Evolutionary conservation across 2,329 filamentous ascomycete genomes (phyloP).

Genomic region (Cylindrodendrum hubeiense): DNA sequence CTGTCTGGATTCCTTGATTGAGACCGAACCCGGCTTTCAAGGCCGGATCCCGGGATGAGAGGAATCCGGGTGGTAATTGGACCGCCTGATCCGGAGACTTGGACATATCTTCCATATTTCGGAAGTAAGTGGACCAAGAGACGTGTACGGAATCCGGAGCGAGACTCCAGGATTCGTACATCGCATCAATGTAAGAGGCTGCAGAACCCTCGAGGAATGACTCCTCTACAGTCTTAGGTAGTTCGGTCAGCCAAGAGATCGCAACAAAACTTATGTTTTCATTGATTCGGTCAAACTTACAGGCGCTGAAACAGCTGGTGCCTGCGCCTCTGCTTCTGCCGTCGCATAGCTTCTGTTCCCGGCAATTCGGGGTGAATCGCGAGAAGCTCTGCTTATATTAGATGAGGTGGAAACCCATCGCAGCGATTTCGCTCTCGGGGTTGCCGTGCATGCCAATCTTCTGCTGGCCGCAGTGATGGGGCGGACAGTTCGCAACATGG

Average conservation of each 20-base stretch:
- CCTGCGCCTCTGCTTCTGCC: constrained; percentile 4
- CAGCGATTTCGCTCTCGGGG: background rate
- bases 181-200: constrained; percentile 98
- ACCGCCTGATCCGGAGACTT: constrained; percentile 98
- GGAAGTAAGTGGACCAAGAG: constrained; percentile 99
- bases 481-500: constrained; percentile 15
- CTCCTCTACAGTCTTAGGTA: constrained; percentile 12
- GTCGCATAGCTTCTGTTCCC: constrained; percentile 7
- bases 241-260: background rate
- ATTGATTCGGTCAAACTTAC: background rate
- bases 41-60: constrained; percentile 81
- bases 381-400: background rate
- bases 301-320: background rate
- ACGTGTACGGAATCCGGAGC: constrained; percentile 93
- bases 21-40: constrained; percentile 68
- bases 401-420: background rate
- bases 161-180: constrained; percentile 97
- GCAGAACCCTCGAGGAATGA: constrained; percentile 91
- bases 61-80: constrained; percentile 90
- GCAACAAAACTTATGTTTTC: too few relatives aligned
- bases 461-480: background rate
- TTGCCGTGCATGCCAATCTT: background rate
- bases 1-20: constrained; percentile 70
- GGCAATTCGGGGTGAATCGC: background rate
- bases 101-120: constrained; percentile 96